Evolutionary conservation across 1,284 basidiomycete species (phyloP).

Genomic region (Thelephora terrestris): DNA sequence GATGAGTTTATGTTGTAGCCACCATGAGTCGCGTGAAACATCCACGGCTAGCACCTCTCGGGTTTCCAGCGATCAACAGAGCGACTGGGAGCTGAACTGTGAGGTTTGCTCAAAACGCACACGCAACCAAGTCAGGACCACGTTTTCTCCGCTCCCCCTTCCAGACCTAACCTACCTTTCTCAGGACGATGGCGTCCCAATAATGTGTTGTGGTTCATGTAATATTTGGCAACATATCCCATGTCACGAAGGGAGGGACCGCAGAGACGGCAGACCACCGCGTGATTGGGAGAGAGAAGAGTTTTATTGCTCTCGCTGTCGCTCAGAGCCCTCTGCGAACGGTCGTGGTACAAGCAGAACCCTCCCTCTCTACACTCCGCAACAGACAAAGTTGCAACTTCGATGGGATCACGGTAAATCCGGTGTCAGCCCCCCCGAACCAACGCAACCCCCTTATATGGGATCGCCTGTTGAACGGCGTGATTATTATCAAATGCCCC

Average conservation of each 20-base stretch:
- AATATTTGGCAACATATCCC: slow-evolving; percentile 75
- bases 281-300: slow-evolving; percentile 68
- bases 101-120: slow-evolving; percentile 69
- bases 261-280: slow-evolving; percentile 41
- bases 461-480: slow-evolving; percentile 3
- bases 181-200: slow-evolving; percentile 65
- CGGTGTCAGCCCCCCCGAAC: neutral
- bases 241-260: slow-evolving; percentile 65
- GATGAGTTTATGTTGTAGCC: slow-evolving; percentile 9
- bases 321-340: slow-evolving; percentile 3
- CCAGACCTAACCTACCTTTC: slow-evolving; percentile 9
- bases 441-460: slow-evolving; percentile 1
- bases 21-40: slow-evolving; percentile 13
- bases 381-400: neutral
- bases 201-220: slow-evolving; percentile 74
- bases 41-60: slow-evolving; percentile 14
- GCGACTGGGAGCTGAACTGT: slow-evolving; percentile 74
- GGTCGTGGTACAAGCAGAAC: neutral
- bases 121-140: slow-evolving; percentile 48
- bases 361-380: slow-evolving; percentile 5
- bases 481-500: neutral
- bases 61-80: slow-evolving; percentile 14
- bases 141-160: neutral
- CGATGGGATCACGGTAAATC: neutral
- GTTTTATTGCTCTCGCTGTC: slow-evolving; percentile 46